Evolutionary conservation across 2,329 filamentous ascomycete genomes (phyloP).

Genomic region (Colletotrichum brevisporum): DNA sequence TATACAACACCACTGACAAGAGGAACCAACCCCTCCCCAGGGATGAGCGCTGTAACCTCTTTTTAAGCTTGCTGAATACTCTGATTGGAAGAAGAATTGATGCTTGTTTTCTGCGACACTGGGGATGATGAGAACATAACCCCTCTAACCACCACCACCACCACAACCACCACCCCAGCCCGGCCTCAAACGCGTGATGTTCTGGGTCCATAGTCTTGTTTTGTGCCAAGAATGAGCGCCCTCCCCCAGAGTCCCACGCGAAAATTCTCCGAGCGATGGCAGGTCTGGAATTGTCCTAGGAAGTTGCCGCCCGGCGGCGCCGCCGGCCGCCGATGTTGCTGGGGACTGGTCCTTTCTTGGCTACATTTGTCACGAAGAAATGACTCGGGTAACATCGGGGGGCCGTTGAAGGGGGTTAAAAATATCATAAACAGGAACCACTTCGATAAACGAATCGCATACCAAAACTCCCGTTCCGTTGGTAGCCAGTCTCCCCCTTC

Average conservation of each 20-base stretch:
- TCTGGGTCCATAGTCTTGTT: conserved; percentile 22
- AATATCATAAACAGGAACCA: conserved; percentile 4
- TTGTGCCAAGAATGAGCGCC: conserved; percentile 29
- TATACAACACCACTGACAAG: conserved; percentile 2
- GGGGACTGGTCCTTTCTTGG: background rate
- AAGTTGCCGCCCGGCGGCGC: conserved; percentile 1
- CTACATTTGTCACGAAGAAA: conserved; percentile 19
- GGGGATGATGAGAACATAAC: background rate
- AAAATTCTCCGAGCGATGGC: conserved; percentile 25
- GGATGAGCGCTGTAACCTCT: conserved; percentile 10
- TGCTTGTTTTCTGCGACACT: conserved; percentile 2
- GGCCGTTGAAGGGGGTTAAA: conserved; percentile 7
- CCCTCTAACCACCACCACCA: no score
- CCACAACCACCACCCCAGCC: no score
- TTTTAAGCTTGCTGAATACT: conserved; percentile 23
- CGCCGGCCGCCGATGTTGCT: conserved; percentile 11
- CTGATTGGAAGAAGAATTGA: conserved; percentile 8
- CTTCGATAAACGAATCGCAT: conserved; percentile 10
- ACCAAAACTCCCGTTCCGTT: background rate
- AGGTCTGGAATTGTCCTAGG: conserved; percentile 1
- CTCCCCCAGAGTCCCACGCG: conserved; percentile 13
- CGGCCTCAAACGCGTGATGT: conserved; percentile 24
- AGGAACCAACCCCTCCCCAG: background rate
- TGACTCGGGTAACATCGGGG: conserved; percentile 20
- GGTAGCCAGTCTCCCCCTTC: background rate